phyloP scores from a whole-genome alignment of 306 rosid genomes.

The Leucaena leucocephala region DNA sequence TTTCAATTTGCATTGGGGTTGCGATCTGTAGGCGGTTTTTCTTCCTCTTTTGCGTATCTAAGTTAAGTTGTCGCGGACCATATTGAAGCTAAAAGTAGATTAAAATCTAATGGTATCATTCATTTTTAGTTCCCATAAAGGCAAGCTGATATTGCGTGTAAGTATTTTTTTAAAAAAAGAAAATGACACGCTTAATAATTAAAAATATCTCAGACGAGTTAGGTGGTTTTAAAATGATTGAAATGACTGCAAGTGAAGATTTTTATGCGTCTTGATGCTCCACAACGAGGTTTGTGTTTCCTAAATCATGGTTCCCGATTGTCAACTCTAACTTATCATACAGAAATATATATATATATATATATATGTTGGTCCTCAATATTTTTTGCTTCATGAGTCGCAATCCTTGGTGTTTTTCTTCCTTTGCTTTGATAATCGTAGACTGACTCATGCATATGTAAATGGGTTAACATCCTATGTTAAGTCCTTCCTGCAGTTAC shows the following conservation, averaged over 20 bases:
- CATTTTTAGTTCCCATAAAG: not conserved
- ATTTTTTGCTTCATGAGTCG: not conserved
- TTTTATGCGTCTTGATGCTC: not conserved
- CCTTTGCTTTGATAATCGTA: not conserved
- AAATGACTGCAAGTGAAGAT: not conserved
- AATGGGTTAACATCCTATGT: not conserved
- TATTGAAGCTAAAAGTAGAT: not conserved
- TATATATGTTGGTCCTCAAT: not conserved
- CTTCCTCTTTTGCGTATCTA: not conserved
- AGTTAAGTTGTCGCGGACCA: not conserved
- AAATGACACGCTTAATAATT: not conserved
- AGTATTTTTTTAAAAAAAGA: not conserved
- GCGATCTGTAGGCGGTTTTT: not conserved
- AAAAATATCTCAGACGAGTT: not conserved
- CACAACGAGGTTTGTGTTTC: conserved; percentile 5
- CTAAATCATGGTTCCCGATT: not conserved
- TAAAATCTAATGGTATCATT: not conserved
- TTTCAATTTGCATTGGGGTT: not conserved
- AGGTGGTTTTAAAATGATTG: conserved; percentile 3
- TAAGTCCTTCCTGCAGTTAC: not conserved
- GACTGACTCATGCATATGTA: not conserved
- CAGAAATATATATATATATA: too few species aligned
- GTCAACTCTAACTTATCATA: conserved; percentile 1
- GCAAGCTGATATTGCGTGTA: not conserved
- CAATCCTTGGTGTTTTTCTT: not conserved